These are phyloP conservation scores for Candida koratica DNA, from an alignment of 805 yeast genomes.

Conservation along the genomic window DNA sequence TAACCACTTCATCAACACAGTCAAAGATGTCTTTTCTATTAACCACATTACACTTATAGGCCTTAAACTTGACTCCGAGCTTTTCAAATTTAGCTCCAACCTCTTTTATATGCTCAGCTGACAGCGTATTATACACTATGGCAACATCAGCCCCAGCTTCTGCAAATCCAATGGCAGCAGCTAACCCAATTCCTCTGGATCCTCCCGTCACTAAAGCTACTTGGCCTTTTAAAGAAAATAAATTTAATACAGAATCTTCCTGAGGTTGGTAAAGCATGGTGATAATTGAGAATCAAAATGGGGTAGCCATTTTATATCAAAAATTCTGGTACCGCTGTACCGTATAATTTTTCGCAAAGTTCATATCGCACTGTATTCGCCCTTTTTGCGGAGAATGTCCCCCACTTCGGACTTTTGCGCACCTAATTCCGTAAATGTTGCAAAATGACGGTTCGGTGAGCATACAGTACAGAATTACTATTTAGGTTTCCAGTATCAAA, in stretches of 20 bases:
- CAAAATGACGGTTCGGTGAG: constrained; percentile 1
- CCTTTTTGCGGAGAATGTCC: not conserved
- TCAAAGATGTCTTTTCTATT: constrained; percentile 30
- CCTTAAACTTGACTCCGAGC: constrained; percentile 21
- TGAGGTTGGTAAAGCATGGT: constrained; percentile 15
- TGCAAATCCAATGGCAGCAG: constrained; percentile 42
- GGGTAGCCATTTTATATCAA: not conserved
- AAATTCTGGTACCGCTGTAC: not conserved
- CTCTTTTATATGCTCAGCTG: constrained; percentile 11
- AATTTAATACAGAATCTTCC: constrained; percentile 25
- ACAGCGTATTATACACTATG: constrained; percentile 25
- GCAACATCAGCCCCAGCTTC: constrained; percentile 41
- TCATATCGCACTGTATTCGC: not conserved
- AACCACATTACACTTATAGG: constrained; percentile 42
- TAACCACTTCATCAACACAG: constrained; percentile 27
- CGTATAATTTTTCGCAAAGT: not conserved
- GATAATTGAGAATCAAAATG: not conserved
- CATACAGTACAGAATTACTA: not conserved
- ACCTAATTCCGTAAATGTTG: constrained; percentile 1
- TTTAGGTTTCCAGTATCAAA: not conserved
- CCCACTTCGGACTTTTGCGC: not conserved
- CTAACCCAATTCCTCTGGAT: constrained; percentile 44
- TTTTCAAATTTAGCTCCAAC: constrained; percentile 10
- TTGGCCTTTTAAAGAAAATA: constrained; percentile 38
- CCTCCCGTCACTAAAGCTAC: constrained; percentile 43